phyloP scores from a whole-genome alignment of 164 flowering plant species.

The Hamamelis virginiana region DNA sequence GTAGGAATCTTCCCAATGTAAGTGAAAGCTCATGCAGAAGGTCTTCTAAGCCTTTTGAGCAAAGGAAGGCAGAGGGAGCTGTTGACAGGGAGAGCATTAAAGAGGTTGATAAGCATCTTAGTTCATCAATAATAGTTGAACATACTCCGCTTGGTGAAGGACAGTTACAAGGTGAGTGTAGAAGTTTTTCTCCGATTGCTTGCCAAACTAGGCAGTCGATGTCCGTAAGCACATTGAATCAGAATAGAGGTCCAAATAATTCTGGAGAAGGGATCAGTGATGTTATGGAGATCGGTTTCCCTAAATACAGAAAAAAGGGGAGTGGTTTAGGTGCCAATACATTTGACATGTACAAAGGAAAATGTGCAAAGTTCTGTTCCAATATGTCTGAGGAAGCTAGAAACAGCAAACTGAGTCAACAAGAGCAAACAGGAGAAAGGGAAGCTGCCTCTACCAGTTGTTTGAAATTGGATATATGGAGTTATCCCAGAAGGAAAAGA shows the following conservation, averaged over 20 bases:
- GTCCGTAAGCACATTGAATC: slow-evolving; percentile 10
- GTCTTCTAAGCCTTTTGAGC: slow-evolving; percentile 12
- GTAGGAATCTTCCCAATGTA: slow-evolving; percentile 4
- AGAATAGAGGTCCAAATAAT: slow-evolving; percentile 4
- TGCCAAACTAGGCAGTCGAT: slow-evolving; percentile 29
- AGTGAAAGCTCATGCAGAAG: slow-evolving; percentile 12
- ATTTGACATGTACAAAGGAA: neutral
- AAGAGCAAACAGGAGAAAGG: slow-evolving; percentile 12
- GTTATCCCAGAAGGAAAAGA: slow-evolving; percentile 49
- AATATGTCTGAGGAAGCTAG: slow-evolving; percentile 10
- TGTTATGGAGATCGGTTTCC: slow-evolving; percentile 1
- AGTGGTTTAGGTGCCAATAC: slow-evolving; percentile 7
- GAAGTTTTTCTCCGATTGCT: slow-evolving; percentile 32
- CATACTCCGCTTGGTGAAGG: slow-evolving; percentile 12
- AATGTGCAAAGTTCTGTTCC: slow-evolving; percentile 5
- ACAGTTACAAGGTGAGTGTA: slow-evolving; percentile 16
- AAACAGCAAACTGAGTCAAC: slow-evolving; percentile 13
- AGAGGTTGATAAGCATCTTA: slow-evolving; percentile 12
- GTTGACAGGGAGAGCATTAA: neutral
- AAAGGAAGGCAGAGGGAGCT: slow-evolving; percentile 15
- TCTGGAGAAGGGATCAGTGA: slow-evolving; percentile 14
- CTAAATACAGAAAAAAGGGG: slow-evolving; percentile 19
- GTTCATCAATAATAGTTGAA: slow-evolving; percentile 9
- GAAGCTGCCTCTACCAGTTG: slow-evolving; percentile 5
- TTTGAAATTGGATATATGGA: slow-evolving; percentile 18